Evolutionary conservation across 2,329 filamentous ascomycete genomes (phyloP).

Genomic region (Pyricularia sp.): DNA sequence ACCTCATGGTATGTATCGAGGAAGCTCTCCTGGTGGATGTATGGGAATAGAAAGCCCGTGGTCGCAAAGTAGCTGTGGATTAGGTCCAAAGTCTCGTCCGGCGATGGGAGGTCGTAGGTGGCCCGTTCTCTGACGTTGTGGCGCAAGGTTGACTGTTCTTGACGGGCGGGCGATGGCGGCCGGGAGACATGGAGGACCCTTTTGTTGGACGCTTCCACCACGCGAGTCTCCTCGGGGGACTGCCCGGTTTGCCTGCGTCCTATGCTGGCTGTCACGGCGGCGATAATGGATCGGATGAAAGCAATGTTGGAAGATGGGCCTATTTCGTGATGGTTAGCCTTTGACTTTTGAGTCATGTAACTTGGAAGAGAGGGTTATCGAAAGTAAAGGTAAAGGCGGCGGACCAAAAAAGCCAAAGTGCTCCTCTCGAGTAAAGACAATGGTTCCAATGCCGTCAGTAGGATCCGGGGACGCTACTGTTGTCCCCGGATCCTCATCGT

Average conservation of each 20-base stretch:
- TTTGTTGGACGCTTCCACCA: not conserved
- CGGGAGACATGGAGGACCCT: not conserved
- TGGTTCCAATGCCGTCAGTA: conserved; percentile 12
- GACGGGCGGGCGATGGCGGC: not conserved
- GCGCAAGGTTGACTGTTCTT: not conserved
- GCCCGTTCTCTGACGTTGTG: not conserved
- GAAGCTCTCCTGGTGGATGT: conserved; percentile 10
- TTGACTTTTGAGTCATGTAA: not conserved
- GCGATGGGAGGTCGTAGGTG: conserved; percentile 5
- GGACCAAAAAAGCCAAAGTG: conserved; percentile 12
- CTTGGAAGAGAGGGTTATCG: not conserved
- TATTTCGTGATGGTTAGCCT: not conserved
- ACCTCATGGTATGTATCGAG: conserved; percentile 8
- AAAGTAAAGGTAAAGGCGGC: not conserved
- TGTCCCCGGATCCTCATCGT: not conserved
- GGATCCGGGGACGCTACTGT: conserved; percentile 5
- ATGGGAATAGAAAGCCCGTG: conserved; percentile 12
- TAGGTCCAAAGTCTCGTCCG: conserved; percentile 7
- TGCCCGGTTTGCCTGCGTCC: not conserved
- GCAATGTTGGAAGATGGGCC: conserved; percentile 14
- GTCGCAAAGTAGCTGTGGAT: conserved; percentile 10
- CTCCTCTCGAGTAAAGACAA: conserved; percentile 12
- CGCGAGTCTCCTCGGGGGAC: not conserved
- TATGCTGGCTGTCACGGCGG: conserved; percentile 5
- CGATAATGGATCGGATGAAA: conserved; percentile 11